These are phyloP conservation scores for Catharanthus roseus DNA, from an alignment of 257 asterid species.

Conservation along the genomic window DNA sequence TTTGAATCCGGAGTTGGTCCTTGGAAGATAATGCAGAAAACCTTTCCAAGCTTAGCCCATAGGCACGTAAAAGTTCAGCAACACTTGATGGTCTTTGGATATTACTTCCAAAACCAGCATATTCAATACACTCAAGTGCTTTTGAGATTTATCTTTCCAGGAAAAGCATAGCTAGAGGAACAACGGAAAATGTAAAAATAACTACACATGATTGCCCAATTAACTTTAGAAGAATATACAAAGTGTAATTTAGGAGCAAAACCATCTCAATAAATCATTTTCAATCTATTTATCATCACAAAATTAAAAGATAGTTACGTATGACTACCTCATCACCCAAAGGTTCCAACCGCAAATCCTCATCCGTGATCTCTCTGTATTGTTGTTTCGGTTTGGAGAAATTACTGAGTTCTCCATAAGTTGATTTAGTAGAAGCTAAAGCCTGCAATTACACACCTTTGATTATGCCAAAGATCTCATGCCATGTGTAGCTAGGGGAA, in stretches of 20 bases:
- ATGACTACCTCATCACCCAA: slow-evolving; percentile 50
- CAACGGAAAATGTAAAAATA: background rate
- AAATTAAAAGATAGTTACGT: background rate
- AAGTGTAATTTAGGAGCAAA: background rate
- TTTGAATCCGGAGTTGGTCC: background rate
- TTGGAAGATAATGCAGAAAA: background rate
- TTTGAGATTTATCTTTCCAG: background rate
- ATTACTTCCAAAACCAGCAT: background rate
- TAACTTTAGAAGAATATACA: background rate
- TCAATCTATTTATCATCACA: background rate
- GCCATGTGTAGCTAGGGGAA: background rate
- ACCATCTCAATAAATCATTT: background rate
- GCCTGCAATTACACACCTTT: slow-evolving; percentile 44
- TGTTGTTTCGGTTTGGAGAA: slow-evolving; percentile 37
- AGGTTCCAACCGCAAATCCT: slow-evolving; percentile 60
- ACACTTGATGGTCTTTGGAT: background rate
- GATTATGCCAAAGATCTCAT: slow-evolving; percentile 11
- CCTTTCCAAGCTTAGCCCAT: background rate
- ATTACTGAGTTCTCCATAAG: slow-evolving; percentile 36
- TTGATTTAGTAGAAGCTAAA: slow-evolving; percentile 49
- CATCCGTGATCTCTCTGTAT: slow-evolving; percentile 40
- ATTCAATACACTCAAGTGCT: background rate
- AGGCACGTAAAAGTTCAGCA: background rate
- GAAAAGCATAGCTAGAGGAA: background rate
- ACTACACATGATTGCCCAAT: background rate